Evolutionary conservation across 148 eudicot genomes (phyloP).

Genomic region (Chenopodium suecicum): DNA sequence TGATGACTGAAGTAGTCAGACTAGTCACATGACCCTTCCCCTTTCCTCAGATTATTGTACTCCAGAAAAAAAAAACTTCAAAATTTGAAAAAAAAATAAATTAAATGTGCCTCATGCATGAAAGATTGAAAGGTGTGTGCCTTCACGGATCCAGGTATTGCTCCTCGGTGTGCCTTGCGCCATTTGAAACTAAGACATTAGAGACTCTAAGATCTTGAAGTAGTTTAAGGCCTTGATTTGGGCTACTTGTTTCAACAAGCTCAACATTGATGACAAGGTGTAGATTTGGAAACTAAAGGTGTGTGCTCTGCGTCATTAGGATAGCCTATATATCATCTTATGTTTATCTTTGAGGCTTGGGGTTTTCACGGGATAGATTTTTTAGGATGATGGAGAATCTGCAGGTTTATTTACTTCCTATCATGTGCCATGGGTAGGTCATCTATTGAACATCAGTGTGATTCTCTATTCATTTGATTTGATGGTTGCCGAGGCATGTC

Average conservation of each 20-base stretch:
- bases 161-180: not conserved
- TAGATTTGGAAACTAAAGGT: not conserved
- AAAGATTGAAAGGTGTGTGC: not conserved
- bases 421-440: not conserved
- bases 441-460: not conserved
- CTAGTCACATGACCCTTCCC: too few species aligned
- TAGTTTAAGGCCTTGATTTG: not conserved
- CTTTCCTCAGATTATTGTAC: too few species aligned
- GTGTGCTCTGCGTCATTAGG: not conserved
- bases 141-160: not conserved
- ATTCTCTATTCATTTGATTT: too few species aligned
- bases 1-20: too few species aligned
- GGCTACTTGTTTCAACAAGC: not conserved
- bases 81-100: too few species aligned
- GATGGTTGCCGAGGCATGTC: not conserved
- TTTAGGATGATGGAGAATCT: not conserved
- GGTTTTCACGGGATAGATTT: not conserved
- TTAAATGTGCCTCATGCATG: too few species aligned
- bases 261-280: not conserved
- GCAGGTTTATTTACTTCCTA: not conserved
- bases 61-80: too few species aligned
- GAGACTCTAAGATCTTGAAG: not conserved
- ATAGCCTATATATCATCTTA: not conserved
- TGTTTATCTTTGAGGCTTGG: not conserved
- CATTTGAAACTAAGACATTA: too few species aligned